phyloP scores from a whole-genome alignment of 352 stramenopile species.

The Blastocystis sp. region DNA sequence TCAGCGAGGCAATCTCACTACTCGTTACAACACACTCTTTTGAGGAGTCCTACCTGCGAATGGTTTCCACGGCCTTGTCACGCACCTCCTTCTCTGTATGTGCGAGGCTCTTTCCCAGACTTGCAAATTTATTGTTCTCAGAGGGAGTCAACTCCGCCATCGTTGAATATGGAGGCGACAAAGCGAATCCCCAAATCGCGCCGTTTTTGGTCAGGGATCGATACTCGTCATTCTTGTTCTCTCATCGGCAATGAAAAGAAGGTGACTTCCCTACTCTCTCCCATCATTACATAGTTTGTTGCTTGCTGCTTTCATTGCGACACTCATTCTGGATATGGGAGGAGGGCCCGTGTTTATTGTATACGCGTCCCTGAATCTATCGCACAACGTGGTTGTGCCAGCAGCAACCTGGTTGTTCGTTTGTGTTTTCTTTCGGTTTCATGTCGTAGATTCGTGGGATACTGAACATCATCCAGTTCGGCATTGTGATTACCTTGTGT shows the following conservation, averaged over 20 bases:
- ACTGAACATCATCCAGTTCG: constrained; percentile 46
- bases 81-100: constrained; percentile 69
- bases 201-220: too few species aligned
- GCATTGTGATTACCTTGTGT: constrained; percentile 40
- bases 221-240: not conserved
- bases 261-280: not conserved
- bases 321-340: constrained; percentile 54
- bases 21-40: not conserved
- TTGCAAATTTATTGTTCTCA: constrained; percentile 40
- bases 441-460: constrained; percentile 38
- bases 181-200: too few species aligned
- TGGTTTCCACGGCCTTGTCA: constrained; percentile 70
- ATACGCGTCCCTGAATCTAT: constrained; percentile 49
- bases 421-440: not conserved
- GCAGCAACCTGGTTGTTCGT: constrained; percentile 52
- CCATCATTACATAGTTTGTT: constrained; percentile 29
- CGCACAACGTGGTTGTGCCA: constrained; percentile 8
- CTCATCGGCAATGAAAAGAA: constrained; percentile 21
- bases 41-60: constrained; percentile 53
- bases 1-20: constrained; percentile 41
- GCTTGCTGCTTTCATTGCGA: constrained; percentile 10
- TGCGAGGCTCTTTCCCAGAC: constrained; percentile 62
- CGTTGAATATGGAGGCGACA: not conserved
- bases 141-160: constrained; percentile 27
- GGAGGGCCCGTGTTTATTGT: constrained; percentile 57